Base-by-base conservation (phyloP, 441 rosid species). In the Erodium moschatum region DNA sequence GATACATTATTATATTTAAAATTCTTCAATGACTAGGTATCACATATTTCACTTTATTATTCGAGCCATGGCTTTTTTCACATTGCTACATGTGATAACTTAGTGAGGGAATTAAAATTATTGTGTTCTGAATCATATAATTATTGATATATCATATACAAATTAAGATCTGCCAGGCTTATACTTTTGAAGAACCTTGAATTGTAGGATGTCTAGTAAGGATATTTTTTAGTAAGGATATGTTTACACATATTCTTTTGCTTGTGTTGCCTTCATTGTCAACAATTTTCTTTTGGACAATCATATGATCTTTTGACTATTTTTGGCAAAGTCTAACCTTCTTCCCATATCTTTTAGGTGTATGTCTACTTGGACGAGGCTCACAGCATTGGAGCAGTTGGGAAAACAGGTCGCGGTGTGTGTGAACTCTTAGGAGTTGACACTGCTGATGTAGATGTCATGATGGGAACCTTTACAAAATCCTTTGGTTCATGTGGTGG, bases 381-480 rank as follows among this genome's bases (percentile, higher is more conserved):
- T 42, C 97, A 90, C 75, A 90, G 97, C 77, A 89, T 91, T 73
- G 94, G 97, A 69, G 97, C 97, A 24, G 87, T 91, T 44, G 97
- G 96, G 1, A 86, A 87, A 79, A 81, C 92, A 4, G 96, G 96
- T 67, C 85, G 86, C 76, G 97, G 97, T 20, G 94, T 91, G 74
- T 91, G 97, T 73, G 97, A 89, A 67, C 96, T 88, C 69, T 78
- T 91, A 48, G 96, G 94, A 67, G 94, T 91, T 60, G 87, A 89
- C 73, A 79, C 97, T 56, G 86, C 89, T 65, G 94, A 89, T 77
- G 89, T 91, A 70, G 97, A 91, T 77, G 40, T 91, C 64, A 91
- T 91, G 97, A 89, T 91, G 97, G 96, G 97, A 86, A 91, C 95
- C 79, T 91, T 91, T 76, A 81, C 95, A 2, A 89, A 91, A 77